Conservation (phyloP, 2,329 filamentous ascomycete species). For the Xylariaceae sp. region DNA sequence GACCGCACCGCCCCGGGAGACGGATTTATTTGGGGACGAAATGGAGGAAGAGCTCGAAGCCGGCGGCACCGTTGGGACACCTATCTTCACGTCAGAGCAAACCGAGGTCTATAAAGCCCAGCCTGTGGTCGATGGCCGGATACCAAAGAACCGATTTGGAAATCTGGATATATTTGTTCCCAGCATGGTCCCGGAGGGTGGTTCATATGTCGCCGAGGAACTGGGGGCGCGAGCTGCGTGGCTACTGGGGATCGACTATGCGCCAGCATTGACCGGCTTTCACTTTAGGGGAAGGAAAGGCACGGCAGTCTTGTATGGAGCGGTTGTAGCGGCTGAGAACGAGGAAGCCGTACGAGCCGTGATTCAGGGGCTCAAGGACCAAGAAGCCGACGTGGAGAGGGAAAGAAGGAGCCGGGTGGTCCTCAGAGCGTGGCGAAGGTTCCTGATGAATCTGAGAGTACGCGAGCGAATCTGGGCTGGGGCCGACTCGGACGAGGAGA, state of each 20-base stretch:
- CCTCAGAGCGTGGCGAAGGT: slow-evolving; percentile 64
- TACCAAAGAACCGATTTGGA: slow-evolving; percentile 88
- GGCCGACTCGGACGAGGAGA: slow-evolving; percentile 40
- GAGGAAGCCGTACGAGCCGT: slow-evolving; percentile 65
- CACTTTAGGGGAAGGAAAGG: slow-evolving; percentile 79
- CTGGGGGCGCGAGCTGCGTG: slow-evolving; percentile 64
- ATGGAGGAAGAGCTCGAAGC: slow-evolving; percentile 28
- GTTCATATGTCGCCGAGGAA: slow-evolving; percentile 58
- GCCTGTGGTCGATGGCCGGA: slow-evolving; percentile 62
- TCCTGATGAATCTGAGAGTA: slow-evolving; percentile 71
- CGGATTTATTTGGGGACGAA: slow-evolving; percentile 31
- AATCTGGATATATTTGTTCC: slow-evolving; percentile 92
- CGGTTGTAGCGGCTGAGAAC: slow-evolving; percentile 66
- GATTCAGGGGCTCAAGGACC: slow-evolving; percentile 58
- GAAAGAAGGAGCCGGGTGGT: slow-evolving; percentile 55
- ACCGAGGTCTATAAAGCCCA: slow-evolving; percentile 70
- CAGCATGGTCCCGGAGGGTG: slow-evolving; percentile 81
- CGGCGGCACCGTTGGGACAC: slow-evolving; percentile 41
- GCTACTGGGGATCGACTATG: slow-evolving; percentile 73
- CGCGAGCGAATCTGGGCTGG: slow-evolving; percentile 62
- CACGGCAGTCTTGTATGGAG: slow-evolving; percentile 72
- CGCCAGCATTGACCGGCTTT: slow-evolving; percentile 85
- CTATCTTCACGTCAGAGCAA: slow-evolving; percentile 54
- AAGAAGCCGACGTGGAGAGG: slow-evolving; percentile 55
- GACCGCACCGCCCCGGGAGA: slow-evolving; percentile 11